Conservation (phyloP, 371 early-diverging fungal genomes). For the Blyttiomyces sp. region DNA sequence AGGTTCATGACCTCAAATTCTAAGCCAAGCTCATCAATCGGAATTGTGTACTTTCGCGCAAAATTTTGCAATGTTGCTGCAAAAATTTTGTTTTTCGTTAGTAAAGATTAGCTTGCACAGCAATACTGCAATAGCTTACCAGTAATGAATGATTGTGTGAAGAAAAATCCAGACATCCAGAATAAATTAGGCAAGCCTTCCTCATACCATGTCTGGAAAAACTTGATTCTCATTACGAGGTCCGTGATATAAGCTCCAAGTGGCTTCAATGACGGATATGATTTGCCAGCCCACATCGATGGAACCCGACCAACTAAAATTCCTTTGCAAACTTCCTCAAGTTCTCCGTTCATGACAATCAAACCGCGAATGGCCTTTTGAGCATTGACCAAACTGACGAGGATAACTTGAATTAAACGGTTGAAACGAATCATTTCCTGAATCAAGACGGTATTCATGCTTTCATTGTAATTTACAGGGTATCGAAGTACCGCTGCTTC, state of each 20-base stretch:
- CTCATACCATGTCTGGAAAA: slow-evolving; percentile 55
- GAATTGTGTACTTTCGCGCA: slow-evolving; percentile 50
- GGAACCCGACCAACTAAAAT: slow-evolving; percentile 51
- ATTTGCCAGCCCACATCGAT: slow-evolving; percentile 53
- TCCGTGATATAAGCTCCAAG: slow-evolving; percentile 51
- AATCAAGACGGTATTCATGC: slow-evolving; percentile 60
- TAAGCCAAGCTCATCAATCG: slow-evolving; percentile 54
- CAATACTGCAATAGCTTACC: slow-evolving; percentile 16
- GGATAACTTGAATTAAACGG: slow-evolving; percentile 49
- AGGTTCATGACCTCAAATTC: slow-evolving; percentile 43
- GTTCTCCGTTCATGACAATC: slow-evolving; percentile 55
- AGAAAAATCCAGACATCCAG: slow-evolving; percentile 63
- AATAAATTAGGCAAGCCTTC: slow-evolving; percentile 49
- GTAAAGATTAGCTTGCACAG: not conserved
- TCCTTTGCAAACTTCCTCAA: slow-evolving; percentile 55
- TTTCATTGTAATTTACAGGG: slow-evolving; percentile 58
- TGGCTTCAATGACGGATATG: slow-evolving; percentile 59
- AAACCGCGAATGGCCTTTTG: slow-evolving; percentile 58
- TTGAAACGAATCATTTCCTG: slow-evolving; percentile 62
- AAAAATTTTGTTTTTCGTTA: not conserved
- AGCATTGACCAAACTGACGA: slow-evolving; percentile 48
- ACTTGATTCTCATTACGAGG: slow-evolving; percentile 45
- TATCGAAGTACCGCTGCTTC: slow-evolving; percentile 44
- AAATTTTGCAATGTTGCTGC: slow-evolving; percentile 59
- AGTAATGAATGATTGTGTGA: slow-evolving; percentile 63